Evolutionary conservation across 441 rosid species (phyloP).

Genomic region (Capsella rubella): DNA sequence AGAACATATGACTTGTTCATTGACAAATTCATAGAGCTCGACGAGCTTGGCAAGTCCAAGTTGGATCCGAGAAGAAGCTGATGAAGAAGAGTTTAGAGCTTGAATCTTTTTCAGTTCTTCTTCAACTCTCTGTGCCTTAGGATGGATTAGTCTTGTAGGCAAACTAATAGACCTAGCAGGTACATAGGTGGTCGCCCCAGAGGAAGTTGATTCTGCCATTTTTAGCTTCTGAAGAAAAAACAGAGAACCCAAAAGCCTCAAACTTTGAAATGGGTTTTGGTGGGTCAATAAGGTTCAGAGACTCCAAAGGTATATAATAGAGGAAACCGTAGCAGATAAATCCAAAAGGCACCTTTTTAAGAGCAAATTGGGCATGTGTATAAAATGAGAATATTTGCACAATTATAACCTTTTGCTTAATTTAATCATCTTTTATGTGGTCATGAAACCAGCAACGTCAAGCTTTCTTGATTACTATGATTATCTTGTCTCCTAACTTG

Average conservation of each 20-base stretch:
- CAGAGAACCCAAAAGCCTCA: slow-evolving; percentile 30
- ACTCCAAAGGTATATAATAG: slow-evolving; percentile 33
- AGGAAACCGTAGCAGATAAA: neutral
- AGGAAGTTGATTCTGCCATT: slow-evolving; percentile 52
- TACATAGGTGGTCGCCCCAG: slow-evolving; percentile 38
- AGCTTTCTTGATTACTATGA: slow-evolving; percentile 30
- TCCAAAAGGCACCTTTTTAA: slow-evolving; percentile 27
- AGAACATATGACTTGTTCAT: slow-evolving; percentile 54
- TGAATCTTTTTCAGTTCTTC: slow-evolving; percentile 55
- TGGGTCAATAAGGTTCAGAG: slow-evolving; percentile 25
- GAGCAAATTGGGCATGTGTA: slow-evolving; percentile 37
- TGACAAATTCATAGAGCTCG: slow-evolving; percentile 55
- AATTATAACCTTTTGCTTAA: slow-evolving; percentile 10
- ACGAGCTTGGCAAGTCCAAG: slow-evolving; percentile 54
- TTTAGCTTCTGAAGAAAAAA: slow-evolving; percentile 26
- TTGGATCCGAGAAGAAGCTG: slow-evolving; percentile 38
- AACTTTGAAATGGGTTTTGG: slow-evolving; percentile 39
- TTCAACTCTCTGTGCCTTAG: slow-evolving; percentile 51
- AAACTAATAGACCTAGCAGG: slow-evolving; percentile 78
- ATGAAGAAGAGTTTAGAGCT: slow-evolving; percentile 43
- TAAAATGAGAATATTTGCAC: slow-evolving; percentile 26
- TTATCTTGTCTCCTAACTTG: slow-evolving; percentile 40
- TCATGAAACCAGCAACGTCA: slow-evolving; percentile 39
- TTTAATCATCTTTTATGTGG: slow-evolving; percentile 36
- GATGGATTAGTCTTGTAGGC: slow-evolving; percentile 70